These are phyloP conservation scores for Microdochium nivale DNA, from an alignment of 2,329 filamentous ascomycete species.

Conservation along the genomic window DNA sequence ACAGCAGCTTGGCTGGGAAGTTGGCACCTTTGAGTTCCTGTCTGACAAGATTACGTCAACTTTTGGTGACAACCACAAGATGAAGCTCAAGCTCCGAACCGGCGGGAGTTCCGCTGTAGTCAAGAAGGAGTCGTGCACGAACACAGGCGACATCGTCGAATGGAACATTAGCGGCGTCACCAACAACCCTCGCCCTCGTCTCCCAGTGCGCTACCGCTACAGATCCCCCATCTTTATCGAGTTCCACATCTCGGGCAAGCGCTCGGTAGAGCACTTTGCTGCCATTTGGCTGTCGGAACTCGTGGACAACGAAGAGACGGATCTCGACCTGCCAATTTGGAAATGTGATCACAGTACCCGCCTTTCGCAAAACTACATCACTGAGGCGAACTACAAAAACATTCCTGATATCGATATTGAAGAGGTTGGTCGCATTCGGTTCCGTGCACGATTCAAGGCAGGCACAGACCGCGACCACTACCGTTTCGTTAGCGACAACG, in stretches of 20 bases:
- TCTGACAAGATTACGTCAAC: slow-evolving; percentile 60
- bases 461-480: slow-evolving; percentile 84
- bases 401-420: slow-evolving; percentile 69
- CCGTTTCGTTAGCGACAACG: slow-evolving; percentile 75
- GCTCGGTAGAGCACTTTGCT: slow-evolving; percentile 66
- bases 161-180: slow-evolving; percentile 40
- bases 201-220: slow-evolving; percentile 87
- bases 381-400: slow-evolving; percentile 60
- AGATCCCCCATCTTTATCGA: slow-evolving; percentile 85
- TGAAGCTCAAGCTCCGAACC: slow-evolving; percentile 73
- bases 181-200: slow-evolving; percentile 43
- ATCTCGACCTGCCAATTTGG: slow-evolving; percentile 88
- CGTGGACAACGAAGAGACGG: slow-evolving; percentile 66
- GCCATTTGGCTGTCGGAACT: slow-evolving; percentile 81
- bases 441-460: slow-evolving; percentile 76
- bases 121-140: slow-evolving; percentile 52
- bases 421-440: slow-evolving; percentile 73
- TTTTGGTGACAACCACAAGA: slow-evolving; percentile 49
- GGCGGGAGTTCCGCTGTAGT: slow-evolving; percentile 74
- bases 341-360: slow-evolving; percentile 66
- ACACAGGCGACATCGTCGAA: slow-evolving; percentile 42
- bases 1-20: slow-evolving; percentile 82
- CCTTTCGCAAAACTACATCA: slow-evolving; percentile 88
- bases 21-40: slow-evolving; percentile 86
- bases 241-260: slow-evolving; percentile 62